Percentiles rank a stretch among this genome's conserved stretches.
Evolutionary conservation across 163 green algal species (phyloP).

Genomic region (Prototheca wickerhamii): DNA sequence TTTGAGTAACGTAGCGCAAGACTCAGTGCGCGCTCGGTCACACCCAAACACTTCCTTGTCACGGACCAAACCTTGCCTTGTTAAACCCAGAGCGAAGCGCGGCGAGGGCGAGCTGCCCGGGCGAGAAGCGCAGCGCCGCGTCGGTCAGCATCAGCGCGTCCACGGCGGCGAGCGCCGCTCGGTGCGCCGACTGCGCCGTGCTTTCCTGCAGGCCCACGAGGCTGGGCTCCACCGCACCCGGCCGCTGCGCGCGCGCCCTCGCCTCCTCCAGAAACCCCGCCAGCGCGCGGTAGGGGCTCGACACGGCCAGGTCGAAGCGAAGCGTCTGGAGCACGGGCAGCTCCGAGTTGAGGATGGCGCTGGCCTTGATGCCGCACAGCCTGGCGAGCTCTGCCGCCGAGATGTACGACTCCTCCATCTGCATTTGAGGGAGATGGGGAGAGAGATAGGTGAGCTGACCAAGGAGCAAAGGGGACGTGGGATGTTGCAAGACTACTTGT

Average conservation of each 20-base stretch:
- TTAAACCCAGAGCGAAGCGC: conserved; percentile 49
- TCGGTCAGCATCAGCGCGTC: conserved; percentile 65
- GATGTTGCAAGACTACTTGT: too few relatives aligned
- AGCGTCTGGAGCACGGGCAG: conserved; percentile 57
- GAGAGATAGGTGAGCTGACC: too few relatives aligned
- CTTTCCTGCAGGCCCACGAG: conserved; percentile 3
- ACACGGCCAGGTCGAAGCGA: conserved; percentile 69
- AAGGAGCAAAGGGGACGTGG: too few relatives aligned
- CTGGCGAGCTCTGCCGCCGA: conserved; percentile 50
- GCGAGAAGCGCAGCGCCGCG: conserved; percentile 57
- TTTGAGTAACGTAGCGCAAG: neutral
- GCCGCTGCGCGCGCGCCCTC: neutral
- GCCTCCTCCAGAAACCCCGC: conserved; percentile 30
- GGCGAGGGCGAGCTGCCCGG: conserved; percentile 57
- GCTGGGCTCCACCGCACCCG: neutral
- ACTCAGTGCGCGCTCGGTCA: neutral
- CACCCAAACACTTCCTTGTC: neutral
- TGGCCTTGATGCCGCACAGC: conserved; percentile 14
- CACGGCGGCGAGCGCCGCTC: conserved; percentile 19
- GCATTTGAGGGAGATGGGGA: conserved; percentile 7
- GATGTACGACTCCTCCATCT: conserved; percentile 65
- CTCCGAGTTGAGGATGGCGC: conserved; percentile 41
- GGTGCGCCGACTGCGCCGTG: conserved; percentile 8
- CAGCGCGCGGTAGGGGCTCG: conserved; percentile 48
- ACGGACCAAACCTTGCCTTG: conserved; percentile 16